Percentiles rank a stretch among this genome's conserved stretches.
phyloP scores from a whole-genome alignment of 306 rosid genomes.

The Sophora flavescens region DNA sequence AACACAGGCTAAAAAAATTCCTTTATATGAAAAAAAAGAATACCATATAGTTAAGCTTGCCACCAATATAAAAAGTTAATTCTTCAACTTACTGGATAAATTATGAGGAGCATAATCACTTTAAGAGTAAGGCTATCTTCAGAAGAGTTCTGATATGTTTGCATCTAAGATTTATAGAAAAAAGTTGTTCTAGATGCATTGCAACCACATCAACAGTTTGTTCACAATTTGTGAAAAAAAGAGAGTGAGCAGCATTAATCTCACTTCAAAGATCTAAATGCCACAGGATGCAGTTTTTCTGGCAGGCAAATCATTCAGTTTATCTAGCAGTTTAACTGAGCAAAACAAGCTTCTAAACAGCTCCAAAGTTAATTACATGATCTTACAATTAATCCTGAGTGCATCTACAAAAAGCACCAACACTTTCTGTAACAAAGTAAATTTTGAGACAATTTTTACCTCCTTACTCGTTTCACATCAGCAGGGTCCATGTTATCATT shows the following conservation, averaged over 20 bases:
- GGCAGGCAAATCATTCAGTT: slow-evolving; percentile 34
- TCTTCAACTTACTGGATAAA: slow-evolving; percentile 7
- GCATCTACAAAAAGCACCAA: slow-evolving; percentile 7
- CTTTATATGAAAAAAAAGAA: not conserved
- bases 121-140: slow-evolving; percentile 10
- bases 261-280: slow-evolving; percentile 32
- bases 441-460: slow-evolving; percentile 63
- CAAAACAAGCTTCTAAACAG: slow-evolving; percentile 34
- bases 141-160: slow-evolving; percentile 18
- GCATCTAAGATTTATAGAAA: slow-evolving; percentile 8
- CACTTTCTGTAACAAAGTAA: slow-evolving; percentile 32
- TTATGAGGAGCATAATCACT: slow-evolving; percentile 26
- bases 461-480: slow-evolving; percentile 89
- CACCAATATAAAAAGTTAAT: not conserved
- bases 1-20: not conserved
- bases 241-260: slow-evolving; percentile 1
- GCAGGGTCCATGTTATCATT: slow-evolving; percentile 71
- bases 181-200: slow-evolving; percentile 26
- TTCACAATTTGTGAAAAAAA: slow-evolving; percentile 17
- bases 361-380: slow-evolving; percentile 26
- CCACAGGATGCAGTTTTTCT: slow-evolving; percentile 25
- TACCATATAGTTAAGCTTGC: not conserved
- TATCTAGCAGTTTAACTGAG: slow-evolving; percentile 25
- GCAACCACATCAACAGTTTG: slow-evolving; percentile 29
- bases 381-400: slow-evolving; percentile 13